Evolutionary conservation across 108 stramenopile species (phyloP), one percentile per base, ranked within the genome.

Genomic region (Pinguiococcus pyrenoidosus): DNA sequence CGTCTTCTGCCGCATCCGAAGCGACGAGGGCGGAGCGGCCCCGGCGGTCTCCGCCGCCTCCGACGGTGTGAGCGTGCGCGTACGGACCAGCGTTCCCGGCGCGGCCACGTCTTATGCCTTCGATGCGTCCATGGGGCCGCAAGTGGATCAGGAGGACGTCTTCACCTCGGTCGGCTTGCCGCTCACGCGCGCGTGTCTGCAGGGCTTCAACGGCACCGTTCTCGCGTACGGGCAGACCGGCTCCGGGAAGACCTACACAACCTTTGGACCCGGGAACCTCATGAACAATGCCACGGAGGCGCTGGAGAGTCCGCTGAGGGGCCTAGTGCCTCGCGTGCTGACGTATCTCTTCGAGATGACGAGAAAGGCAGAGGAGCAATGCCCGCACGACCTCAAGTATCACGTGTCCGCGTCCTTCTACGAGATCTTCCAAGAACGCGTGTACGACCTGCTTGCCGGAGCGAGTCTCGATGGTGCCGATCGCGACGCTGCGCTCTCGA

Each of bases 361-460:
- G 21, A 54, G 36, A 48, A 43, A 58, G 43, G 34, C 16, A 47
- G 46, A 47, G 33, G 30, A n/a, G 39, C 18, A 40, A 40, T 25
- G 25, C 3, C 10, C 13, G 3, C 16, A n/a, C n/a, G 39, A 16
- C 30, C 32, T 63, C 4, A 62, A 28, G 26, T 63, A 64, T n/a
- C n/a, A n/a, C 55, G 16, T 47, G 35, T 64, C 62, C 58, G 47
- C 56, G 62, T 66, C 62, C 0, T 66, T 66, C 56, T 66, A 64
- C 58, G 65, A 66, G 55, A 66, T 66, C 36, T 66, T 64, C 37
- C 59, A 66, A 32, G 65, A 66, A 27, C 50, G 58, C 12, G 62
- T 64, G 13, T 66, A 59, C 21, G 65, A 66, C 38, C 56, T 66
- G 18, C 57, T 66, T 0, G 65, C n/a, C n/a, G n/a, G n/a, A n/a